phyloP scores from a whole-genome alignment of 805 yeast genomes.

The Cyberlindnera petersonii region DNA sequence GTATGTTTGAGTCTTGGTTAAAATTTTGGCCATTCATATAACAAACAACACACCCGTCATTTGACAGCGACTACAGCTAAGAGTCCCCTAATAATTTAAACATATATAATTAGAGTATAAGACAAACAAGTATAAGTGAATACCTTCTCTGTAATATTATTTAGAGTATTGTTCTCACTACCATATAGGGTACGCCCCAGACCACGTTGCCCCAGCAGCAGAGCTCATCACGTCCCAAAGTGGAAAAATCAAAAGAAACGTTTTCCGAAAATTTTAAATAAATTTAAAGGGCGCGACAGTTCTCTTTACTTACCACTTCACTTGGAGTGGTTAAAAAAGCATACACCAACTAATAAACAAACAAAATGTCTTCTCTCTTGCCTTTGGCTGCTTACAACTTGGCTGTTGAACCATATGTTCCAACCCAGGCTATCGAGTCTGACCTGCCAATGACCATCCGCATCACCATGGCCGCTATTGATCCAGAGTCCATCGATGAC shows the following conservation, averaged over 20 bases:
- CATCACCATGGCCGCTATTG: slow-evolving; percentile 91
- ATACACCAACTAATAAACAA: slow-evolving; percentile 1
- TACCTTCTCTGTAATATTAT: too few relatives aligned
- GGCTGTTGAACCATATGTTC: slow-evolving; percentile 81
- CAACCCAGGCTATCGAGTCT: slow-evolving; percentile 80
- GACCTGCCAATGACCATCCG: slow-evolving; percentile 88
- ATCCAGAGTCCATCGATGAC: slow-evolving; percentile 82
- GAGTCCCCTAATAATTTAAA: too few relatives aligned
- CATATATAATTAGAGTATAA: too few relatives aligned
- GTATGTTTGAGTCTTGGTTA: background rate
- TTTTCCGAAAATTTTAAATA: slow-evolving; percentile 14
- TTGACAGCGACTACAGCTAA: too few relatives aligned
- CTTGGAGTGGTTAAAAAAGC: background rate
- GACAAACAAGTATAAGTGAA: too few relatives aligned
- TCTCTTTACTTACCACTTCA: slow-evolving; percentile 2
- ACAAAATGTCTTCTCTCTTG: slow-evolving; percentile 60
- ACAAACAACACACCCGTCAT: too few relatives aligned
- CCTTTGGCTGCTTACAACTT: slow-evolving; percentile 87
- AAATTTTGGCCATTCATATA: too few relatives aligned
- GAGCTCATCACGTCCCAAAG: slow-evolving; percentile 23
- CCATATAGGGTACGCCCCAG: background rate
- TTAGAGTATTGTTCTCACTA: too few relatives aligned
- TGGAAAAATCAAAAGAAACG: slow-evolving; percentile 28
- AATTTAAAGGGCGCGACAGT: slow-evolving; percentile 5
- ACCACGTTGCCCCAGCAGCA: slow-evolving; percentile 16